Evolutionary conservation across 768 basidiomycete genomes (phyloP).

Genomic region (Filobasidium wieringae): DNA sequence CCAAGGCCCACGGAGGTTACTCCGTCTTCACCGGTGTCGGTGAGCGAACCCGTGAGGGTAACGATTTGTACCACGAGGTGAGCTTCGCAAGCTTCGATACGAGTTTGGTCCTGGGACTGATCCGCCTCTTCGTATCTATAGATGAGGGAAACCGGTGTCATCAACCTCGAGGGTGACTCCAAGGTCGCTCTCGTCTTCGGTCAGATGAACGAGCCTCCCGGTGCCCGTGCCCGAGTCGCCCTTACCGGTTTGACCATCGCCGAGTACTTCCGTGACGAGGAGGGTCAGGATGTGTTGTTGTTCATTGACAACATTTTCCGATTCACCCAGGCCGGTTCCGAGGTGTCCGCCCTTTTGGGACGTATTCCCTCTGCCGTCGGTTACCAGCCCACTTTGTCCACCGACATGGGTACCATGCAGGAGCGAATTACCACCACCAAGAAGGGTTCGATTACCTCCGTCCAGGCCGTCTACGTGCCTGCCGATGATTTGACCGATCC

Average conservation of each 20-base stretch:
- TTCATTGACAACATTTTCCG: constrained; percentile 99
- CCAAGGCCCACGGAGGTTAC: constrained; percentile 99
- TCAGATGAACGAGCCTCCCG: constrained; percentile 99
- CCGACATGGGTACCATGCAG: constrained; percentile 99
- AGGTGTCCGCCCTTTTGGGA: constrained; percentile 98
- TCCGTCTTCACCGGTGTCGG: constrained; percentile 99
- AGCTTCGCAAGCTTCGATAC: background rate
- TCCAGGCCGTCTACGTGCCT: constrained; percentile 99
- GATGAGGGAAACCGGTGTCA: constrained; percentile 99
- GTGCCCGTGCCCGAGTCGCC: constrained; percentile 99
- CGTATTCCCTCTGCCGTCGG: constrained; percentile 99
- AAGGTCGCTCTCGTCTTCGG: constrained; percentile 99
- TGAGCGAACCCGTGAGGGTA: constrained; percentile 99
- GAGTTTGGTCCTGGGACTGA: background rate
- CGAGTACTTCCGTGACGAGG: constrained; percentile 99
- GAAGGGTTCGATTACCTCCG: constrained; percentile 99
- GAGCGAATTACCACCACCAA: constrained; percentile 99
- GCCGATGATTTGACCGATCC: constrained; percentile 99
- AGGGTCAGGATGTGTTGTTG: constrained; percentile 98
- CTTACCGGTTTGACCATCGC: constrained; percentile 98
- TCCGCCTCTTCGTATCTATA: constrained; percentile 61
- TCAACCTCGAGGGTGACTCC: constrained; percentile 98
- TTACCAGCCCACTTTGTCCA: constrained; percentile 99
- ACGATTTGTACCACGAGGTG: constrained; percentile 49
- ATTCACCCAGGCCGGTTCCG: constrained; percentile 99